These are phyloP conservation scores for Salix purpurea DNA, from an alignment of 345 rosid species.

Conservation along the genomic window DNA sequence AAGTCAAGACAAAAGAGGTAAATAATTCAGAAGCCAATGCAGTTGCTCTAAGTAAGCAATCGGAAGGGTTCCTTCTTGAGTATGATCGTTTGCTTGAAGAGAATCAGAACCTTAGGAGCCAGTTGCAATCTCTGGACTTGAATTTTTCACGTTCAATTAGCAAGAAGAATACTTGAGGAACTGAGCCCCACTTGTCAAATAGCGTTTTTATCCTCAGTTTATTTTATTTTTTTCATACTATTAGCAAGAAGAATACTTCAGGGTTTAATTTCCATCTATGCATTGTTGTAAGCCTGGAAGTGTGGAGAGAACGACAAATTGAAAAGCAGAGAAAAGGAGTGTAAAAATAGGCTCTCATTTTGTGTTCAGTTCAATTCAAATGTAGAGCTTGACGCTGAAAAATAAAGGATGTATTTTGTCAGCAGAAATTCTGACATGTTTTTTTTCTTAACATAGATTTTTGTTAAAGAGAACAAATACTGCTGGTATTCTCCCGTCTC, in stretches of 20 bases:
- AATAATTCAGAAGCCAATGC: conserved; percentile 62
- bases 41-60: conserved; percentile 77
- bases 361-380: conserved; percentile 2
- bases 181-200: conserved; percentile 4
- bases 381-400: conserved; percentile 7
- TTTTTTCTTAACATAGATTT: not conserved
- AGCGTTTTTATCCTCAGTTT: not conserved
- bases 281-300: conserved; percentile 14
- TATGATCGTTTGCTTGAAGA: conserved; percentile 81
- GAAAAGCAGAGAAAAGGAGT: not conserved
- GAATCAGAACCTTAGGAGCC: conserved; percentile 63
- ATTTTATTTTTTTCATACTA: not conserved
- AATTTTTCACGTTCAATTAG: conserved; percentile 47
- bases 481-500: not conserved
- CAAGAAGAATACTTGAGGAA: conserved; percentile 67
- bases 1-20: conserved; percentile 47
- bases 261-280: conserved; percentile 5
- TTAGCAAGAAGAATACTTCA: not conserved
- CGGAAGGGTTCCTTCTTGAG: conserved; percentile 92
- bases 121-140: conserved; percentile 60
- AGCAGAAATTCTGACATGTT: conserved; percentile 2
- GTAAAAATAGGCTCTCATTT: conserved; percentile 3
- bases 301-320: not conserved
- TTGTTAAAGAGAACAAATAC: not conserved
- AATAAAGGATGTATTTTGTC: conserved; percentile 17